Evolutionary conservation across 2,329 filamentous ascomycete species (phyloP).

Genomic region (Ophiocordyceps australis): DNA sequence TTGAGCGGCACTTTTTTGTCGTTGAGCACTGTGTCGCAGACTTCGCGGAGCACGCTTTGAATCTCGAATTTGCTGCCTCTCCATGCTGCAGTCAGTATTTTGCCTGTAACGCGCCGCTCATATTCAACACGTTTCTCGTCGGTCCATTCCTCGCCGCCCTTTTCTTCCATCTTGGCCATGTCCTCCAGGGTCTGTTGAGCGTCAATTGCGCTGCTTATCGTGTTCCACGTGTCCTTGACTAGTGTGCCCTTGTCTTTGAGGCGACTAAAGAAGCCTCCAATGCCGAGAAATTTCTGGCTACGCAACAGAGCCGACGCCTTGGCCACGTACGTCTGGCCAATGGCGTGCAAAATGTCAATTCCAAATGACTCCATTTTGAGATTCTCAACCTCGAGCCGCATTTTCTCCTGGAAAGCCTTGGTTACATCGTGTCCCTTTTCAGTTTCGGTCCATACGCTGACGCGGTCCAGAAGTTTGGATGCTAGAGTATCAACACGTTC

Average conservation of each 20-base stretch:
- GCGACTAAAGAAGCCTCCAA: conserved; percentile 83
- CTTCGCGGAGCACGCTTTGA: conserved; percentile 83
- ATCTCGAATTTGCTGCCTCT: conserved; percentile 95
- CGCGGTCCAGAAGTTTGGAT: conserved; percentile 72
- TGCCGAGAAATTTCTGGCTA: conserved; percentile 91
- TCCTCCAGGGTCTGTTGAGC: conserved; percentile 98
- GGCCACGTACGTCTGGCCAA: conserved; percentile 75
- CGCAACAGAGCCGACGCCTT: conserved; percentile 82
- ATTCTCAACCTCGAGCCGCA: conserved; percentile 84
- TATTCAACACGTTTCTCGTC: conserved; percentile 95
- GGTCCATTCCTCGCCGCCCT: conserved; percentile 92
- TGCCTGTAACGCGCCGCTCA: conserved; percentile 87
- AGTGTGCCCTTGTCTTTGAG: conserved; percentile 93
- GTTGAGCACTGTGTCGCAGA: conserved; percentile 76
- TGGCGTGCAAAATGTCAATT: conserved; percentile 86
- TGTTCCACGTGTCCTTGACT: conserved; percentile 97
- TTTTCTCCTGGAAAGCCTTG: conserved; percentile 82
- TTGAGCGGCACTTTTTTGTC: conserved; percentile 59
- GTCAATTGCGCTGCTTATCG: conserved; percentile 88
- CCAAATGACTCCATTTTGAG: conserved; percentile 99
- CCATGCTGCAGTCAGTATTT: conserved; percentile 95
- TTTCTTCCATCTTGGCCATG: conserved; percentile 91
- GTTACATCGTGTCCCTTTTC: conserved; percentile 80
- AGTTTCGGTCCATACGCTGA: conserved; percentile 93
- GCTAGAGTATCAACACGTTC: conserved; percentile 76